phyloP scores from a whole-genome alignment of 805 yeast genomes.

The Kodamaea restingae region DNA sequence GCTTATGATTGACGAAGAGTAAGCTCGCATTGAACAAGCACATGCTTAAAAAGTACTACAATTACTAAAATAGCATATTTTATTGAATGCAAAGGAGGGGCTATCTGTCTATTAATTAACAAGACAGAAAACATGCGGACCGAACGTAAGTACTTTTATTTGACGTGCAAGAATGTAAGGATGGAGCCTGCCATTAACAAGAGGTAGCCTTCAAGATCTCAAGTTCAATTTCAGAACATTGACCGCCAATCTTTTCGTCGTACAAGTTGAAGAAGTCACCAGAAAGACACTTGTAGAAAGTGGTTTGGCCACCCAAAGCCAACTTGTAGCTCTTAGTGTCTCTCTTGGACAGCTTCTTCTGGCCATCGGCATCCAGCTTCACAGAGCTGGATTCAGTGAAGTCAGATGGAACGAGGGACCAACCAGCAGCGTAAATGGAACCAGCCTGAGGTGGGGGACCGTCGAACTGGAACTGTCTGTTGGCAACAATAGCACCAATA shows the following conservation, averaged over 20 bases:
- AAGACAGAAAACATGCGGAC: slow-evolving; percentile 1
- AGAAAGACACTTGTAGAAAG: slow-evolving; percentile 71
- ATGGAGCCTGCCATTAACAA: slow-evolving; percentile 6
- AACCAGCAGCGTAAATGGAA: slow-evolving; percentile 27
- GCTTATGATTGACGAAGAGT: too few relatives aligned
- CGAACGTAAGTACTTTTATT: neutral
- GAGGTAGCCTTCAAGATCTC: slow-evolving; percentile 14
- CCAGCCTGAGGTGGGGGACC: slow-evolving; percentile 76
- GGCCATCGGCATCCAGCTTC: slow-evolving; percentile 10
- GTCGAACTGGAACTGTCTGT: slow-evolving; percentile 77
- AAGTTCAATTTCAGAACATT: slow-evolving; percentile 43
- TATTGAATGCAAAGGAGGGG: slow-evolving; percentile 2
- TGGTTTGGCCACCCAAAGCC: slow-evolving; percentile 58
- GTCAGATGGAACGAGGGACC: slow-evolving; percentile 19
- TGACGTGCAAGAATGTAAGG: neutral
- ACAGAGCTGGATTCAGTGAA: slow-evolving; percentile 11
- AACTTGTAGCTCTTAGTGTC: slow-evolving; percentile 35
- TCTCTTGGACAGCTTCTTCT: slow-evolving; percentile 3
- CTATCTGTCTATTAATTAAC: neutral
- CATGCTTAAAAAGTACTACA: neutral
- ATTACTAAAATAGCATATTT: neutral
- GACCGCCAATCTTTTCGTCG: slow-evolving; percentile 57
- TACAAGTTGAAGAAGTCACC: slow-evolving; percentile 79
- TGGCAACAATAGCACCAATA: slow-evolving; percentile 75
- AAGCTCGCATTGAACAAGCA: too few relatives aligned